Percentiles rank a stretch among this genome's conserved stretches.
Evolutionary conservation across 495 filamentous ascomycete species (phyloP).

Genomic region (Podospora pseudocomata): DNA sequence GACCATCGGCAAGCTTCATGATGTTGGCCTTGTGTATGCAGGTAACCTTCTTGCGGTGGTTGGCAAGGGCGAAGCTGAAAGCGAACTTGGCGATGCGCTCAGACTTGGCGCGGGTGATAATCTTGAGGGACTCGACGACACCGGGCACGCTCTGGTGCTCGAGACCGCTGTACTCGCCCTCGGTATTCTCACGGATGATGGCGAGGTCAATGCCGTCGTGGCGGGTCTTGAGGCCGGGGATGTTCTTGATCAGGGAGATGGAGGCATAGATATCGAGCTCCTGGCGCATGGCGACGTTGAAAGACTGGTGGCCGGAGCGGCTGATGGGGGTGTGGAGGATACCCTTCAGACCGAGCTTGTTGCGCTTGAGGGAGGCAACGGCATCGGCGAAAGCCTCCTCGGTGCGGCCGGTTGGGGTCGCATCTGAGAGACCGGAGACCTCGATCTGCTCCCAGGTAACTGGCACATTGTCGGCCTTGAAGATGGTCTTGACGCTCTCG

Average conservation of each 20-base stretch:
- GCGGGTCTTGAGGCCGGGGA: conserved; percentile 94
- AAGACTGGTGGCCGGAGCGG: conserved; percentile 95
- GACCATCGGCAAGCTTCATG: conserved; percentile 98
- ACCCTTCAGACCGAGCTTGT: conserved; percentile 96
- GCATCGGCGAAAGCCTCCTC: conserved; percentile 94
- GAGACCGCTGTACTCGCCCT: conserved; percentile 97
- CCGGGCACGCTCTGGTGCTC: conserved; percentile 97
- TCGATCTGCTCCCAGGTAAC: conserved; percentile 99
- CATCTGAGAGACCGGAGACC: conserved; percentile 74
- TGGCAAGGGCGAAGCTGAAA: conserved; percentile 94
- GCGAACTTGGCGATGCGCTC: conserved; percentile 99
- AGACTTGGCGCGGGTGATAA: conserved; percentile 97
- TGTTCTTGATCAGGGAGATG: conserved; percentile 97
- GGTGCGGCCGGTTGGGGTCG: conserved; percentile 79
- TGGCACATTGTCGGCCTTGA: conserved; percentile 98
- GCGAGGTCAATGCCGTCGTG: conserved; percentile 95
- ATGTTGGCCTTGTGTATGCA: conserved; percentile 99
- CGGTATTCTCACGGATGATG: conserved; percentile 99
- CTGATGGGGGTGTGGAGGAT: conserved; percentile 97
- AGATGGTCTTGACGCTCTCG: conserved; percentile 96
- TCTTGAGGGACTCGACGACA: conserved; percentile 98
- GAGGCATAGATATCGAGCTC: conserved; percentile 99
- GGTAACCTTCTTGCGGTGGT: conserved; percentile 97
- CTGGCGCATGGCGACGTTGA: conserved; percentile 98
- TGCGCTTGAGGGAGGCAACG: conserved; percentile 89